A percentile compares a stretch with the other conserved stretches of the same genome.
phyloP scores from a whole-genome alignment of 169 alveolate genomes.

The Eimeria sp. region DNA sequence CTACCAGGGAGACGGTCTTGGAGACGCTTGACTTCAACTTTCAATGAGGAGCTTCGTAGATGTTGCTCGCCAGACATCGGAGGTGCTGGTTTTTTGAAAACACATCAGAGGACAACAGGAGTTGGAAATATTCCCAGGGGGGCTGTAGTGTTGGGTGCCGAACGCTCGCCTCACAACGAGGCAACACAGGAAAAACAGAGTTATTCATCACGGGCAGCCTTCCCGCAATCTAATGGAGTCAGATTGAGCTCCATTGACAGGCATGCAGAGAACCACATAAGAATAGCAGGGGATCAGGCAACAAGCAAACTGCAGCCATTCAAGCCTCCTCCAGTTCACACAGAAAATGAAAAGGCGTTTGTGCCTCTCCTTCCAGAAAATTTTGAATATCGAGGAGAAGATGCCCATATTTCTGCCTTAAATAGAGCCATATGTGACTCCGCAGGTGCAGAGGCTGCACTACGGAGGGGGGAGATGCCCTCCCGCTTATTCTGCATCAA shows the following conservation, averaged over 20 bases:
- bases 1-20: neutral
- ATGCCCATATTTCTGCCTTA: neutral
- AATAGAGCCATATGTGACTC: neutral
- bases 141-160: neutral
- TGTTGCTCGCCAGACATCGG: neutral
- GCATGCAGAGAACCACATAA: neutral
- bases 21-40: neutral
- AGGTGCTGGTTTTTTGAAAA: neutral
- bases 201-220: neutral
- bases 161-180: neutral
- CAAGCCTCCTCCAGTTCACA: neutral
- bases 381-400: neutral
- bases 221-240: neutral
- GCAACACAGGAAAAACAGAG: neutral
- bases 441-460: neutral
- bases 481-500: neutral
- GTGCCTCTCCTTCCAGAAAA: too few relatives aligned
- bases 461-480: neutral
- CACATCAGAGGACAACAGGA: neutral
- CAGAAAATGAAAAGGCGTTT: neutral
- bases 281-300: neutral
- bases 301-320: neutral
- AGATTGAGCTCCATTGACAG: neutral
- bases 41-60: neutral
- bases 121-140: neutral